Evolutionary conservation across 441 rosid species (phyloP), one percentile per base, ranked within the genome.

Genomic region (Gossypium trilobum): DNA sequence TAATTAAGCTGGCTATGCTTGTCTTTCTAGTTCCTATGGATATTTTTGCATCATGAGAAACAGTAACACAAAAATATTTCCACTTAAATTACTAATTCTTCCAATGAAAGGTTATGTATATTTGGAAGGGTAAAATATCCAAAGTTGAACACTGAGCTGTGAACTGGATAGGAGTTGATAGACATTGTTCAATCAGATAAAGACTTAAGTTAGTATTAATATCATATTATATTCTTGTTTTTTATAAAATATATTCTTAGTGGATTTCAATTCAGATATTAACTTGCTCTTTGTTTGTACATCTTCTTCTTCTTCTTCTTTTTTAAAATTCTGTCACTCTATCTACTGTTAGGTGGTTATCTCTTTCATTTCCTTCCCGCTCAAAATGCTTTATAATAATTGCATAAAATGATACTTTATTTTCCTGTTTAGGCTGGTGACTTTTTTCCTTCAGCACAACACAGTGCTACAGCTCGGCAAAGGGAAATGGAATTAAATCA

Each of bases 371-470:
- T 55, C 50, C 19, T 33, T 69, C 27, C 48, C 2, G 48, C 33
- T 20, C 25, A 3, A 10, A 20, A 57, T 71, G 14, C 63, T 36
- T 39, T 19, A n/a, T 66, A 46, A n/a, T 46, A n/a, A 36, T 39
- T 14, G 2, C 54, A 16, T 58, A 59, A 22, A 60, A 11, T 59
- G 16, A 64, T 71, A 25, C 3, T 19, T 8, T 23, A 2, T 68
- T 77, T 70, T 60, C 75, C 25, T 65, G 54, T 73, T 72, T 75
- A 92, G 97, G 96, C 89, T 81, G 92, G 92, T 71, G 97, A 85
- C 78, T 82, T 88, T 76, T 89, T 92, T 77, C 71, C 89, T 80
- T 85, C 88, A 60, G 93, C 91, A 66, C 85, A 85, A 76, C 84
- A 74, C 70, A 82, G 79, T 78, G 92, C 96, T 48, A 56, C 89